phyloP scores from a whole-genome alignment of 148 eudicot species.

The Rhododendron griersonianum region DNA sequence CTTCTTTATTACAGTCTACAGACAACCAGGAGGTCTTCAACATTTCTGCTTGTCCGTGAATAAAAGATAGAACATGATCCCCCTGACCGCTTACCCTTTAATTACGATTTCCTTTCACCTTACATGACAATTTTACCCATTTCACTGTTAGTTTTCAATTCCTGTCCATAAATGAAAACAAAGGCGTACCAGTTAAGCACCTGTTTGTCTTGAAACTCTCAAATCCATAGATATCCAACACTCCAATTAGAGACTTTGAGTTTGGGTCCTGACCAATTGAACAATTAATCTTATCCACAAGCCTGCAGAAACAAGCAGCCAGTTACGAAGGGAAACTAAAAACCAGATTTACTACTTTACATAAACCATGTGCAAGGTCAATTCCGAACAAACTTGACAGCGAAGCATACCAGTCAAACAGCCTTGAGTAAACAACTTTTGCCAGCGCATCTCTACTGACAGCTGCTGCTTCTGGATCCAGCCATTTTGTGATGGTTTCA shows the following conservation, averaged over 20 bases:
- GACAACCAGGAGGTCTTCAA: background rate
- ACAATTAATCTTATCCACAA: slow-evolving; percentile 77
- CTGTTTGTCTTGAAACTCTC: slow-evolving; percentile 99
- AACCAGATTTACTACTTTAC: background rate
- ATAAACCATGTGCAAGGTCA: background rate
- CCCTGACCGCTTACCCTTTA: background rate
- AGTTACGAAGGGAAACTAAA: background rate
- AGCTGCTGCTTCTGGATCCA: slow-evolving; percentile 84
- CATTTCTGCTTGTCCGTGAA: background rate
- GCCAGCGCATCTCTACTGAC: slow-evolving; percentile 92
- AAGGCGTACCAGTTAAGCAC: slow-evolving; percentile 67
- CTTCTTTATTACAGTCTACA: background rate
- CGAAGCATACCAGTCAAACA: slow-evolving; percentile 80
- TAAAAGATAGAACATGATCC: background rate
- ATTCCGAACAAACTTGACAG: background rate
- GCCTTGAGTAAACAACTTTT: slow-evolving; percentile 80
- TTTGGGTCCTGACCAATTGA: slow-evolving; percentile 91
- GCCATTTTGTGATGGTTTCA: slow-evolving; percentile 78
- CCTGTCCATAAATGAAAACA: slow-evolving; percentile 24
- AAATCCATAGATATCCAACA: slow-evolving; percentile 94
- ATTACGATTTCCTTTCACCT: slow-evolving; percentile 3
- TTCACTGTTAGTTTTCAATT: slow-evolving; percentile 9
- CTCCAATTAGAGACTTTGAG: slow-evolving; percentile 84
- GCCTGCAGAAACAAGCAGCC: slow-evolving; percentile 46
- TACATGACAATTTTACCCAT: background rate